Conservation (phyloP, 805 yeast species). For the Myxozyma sirexii region DNA sequence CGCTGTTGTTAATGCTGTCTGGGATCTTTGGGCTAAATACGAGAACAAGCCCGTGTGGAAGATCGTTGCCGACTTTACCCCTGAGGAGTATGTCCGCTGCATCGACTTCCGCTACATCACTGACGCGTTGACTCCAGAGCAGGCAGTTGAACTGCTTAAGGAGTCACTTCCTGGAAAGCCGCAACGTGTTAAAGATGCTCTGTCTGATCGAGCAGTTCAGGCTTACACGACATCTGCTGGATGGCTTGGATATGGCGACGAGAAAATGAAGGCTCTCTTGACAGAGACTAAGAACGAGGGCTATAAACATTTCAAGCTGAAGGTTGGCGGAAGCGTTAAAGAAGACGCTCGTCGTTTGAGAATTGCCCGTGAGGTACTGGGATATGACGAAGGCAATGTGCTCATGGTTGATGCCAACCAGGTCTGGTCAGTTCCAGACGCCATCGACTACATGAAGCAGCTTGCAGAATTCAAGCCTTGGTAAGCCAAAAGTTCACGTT, state of each 20-base stretch:
- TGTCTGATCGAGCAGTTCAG: constrained; percentile 46
- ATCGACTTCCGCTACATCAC: constrained; percentile 49
- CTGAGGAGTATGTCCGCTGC: constrained; percentile 47
- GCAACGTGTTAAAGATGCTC: constrained; percentile 43
- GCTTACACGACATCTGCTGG: constrained; percentile 53
- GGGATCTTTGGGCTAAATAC: constrained; percentile 51
- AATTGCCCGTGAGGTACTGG: constrained; percentile 48
- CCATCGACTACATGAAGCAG: constrained; percentile 42
- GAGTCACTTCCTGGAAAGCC: constrained; percentile 42
- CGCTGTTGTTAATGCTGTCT: constrained; percentile 48
- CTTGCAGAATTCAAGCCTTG: constrained; percentile 42
- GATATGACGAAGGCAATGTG: constrained; percentile 43
- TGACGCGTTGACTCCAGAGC: constrained; percentile 51
- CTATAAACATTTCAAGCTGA: constrained; percentile 48
- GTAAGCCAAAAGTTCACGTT: constrained; percentile 3
- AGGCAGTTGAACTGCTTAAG: constrained; percentile 44
- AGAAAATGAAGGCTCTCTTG: constrained; percentile 45
- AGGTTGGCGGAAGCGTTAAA: constrained; percentile 47
- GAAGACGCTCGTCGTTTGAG: constrained; percentile 45
- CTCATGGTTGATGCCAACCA: constrained; percentile 46
- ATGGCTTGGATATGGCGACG: constrained; percentile 50
- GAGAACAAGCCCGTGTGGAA: constrained; percentile 49
- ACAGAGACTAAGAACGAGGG: constrained; percentile 45
- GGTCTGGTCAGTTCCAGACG: constrained; percentile 45
- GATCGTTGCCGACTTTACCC: constrained; percentile 48